Evolutionary conservation across 805 yeast species (phyloP).

Genomic region (Cyberlindnera sargentensis): DNA sequence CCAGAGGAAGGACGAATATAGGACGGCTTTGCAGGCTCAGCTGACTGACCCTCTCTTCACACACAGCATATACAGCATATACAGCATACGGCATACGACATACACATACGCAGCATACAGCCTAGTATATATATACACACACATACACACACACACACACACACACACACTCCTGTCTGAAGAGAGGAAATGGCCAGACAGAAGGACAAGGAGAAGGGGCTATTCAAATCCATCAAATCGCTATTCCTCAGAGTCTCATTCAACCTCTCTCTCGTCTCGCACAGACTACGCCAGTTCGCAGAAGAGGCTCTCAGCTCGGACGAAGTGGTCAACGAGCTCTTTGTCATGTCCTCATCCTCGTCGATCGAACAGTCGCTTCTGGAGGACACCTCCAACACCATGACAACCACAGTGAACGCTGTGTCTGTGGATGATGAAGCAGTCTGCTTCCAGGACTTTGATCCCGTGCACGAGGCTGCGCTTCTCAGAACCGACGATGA

Average conservation of each 20-base stretch:
- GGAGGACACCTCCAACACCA: conserved; percentile 18
- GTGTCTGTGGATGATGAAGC: conserved; percentile 4
- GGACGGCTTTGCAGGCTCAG: no score
- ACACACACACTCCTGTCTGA: neutral
- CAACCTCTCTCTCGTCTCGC: conserved; percentile 30
- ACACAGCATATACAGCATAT: no score
- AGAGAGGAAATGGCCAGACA: conserved; percentile 3
- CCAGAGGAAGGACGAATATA: no score
- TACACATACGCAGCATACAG: no score
- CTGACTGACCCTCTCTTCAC: no score
- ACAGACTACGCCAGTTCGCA: conserved; percentile 34
- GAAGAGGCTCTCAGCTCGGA: conserved; percentile 44
- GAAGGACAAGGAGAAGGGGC: neutral
- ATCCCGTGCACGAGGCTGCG: conserved; percentile 24
- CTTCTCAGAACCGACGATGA: conserved; percentile 12
- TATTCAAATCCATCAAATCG: conserved; percentile 20
- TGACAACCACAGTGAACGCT: neutral
- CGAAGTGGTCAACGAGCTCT: conserved; percentile 44
- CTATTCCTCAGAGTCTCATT: conserved; percentile 33
- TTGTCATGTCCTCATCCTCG: conserved; percentile 33
- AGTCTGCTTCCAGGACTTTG: conserved; percentile 19
- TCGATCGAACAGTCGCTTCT: conserved; percentile 19
- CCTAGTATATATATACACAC: no score
- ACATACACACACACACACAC: no score
- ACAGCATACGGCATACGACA: no score